phyloP scores from a whole-genome alignment of 345 rosid species.

The Cardamine occulta region DNA sequence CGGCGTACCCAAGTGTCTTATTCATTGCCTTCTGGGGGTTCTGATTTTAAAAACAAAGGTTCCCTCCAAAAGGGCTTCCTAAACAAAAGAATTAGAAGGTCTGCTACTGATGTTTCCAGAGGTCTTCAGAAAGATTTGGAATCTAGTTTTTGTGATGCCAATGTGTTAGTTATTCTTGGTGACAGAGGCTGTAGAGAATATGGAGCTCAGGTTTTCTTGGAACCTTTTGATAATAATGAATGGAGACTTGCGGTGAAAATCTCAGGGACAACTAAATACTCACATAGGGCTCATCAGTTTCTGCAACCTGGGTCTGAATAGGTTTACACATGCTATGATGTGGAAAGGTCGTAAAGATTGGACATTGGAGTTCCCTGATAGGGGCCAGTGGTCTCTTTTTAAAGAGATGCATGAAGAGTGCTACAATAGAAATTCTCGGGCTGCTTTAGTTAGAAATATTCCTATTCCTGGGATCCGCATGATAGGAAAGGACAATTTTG shows the following conservation, averaged over 20 bases:
- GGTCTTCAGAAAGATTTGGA: slow-evolving; percentile 66
- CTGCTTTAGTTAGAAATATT: slow-evolving; percentile 82
- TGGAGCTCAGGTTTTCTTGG: slow-evolving; percentile 74
- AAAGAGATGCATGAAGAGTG: slow-evolving; percentile 99
- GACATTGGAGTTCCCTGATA: slow-evolving; percentile 84
- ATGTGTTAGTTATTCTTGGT: slow-evolving; percentile 67
- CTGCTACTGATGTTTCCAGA: slow-evolving; percentile 58
- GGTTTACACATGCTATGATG: slow-evolving; percentile 98
- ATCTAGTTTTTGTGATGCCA: slow-evolving; percentile 69
- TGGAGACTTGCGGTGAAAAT: slow-evolving; percentile 91
- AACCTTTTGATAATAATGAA: slow-evolving; percentile 80
- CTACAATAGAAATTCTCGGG: slow-evolving; percentile 75
- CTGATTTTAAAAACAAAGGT: slow-evolving; percentile 63
- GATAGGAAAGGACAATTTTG: slow-evolving; percentile 69
- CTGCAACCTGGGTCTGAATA: slow-evolving; percentile 88
- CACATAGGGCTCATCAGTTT: slow-evolving; percentile 93
- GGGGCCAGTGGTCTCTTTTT: slow-evolving; percentile 91
- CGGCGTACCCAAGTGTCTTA: slow-evolving; percentile 91
- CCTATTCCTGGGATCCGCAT: slow-evolving; percentile 93
- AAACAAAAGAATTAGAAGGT: slow-evolving; percentile 78
- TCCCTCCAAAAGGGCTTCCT: slow-evolving; percentile 61
- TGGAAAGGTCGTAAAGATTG: slow-evolving; percentile 99
- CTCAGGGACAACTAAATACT: slow-evolving; percentile 64
- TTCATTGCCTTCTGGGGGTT: slow-evolving; percentile 70
- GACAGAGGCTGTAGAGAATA: slow-evolving; percentile 94